Evolutionary conservation across 208 protist genomes (phyloP), one percentile per base, ranked within the genome.

Genomic region (Wallacemonas sp.): DNA sequence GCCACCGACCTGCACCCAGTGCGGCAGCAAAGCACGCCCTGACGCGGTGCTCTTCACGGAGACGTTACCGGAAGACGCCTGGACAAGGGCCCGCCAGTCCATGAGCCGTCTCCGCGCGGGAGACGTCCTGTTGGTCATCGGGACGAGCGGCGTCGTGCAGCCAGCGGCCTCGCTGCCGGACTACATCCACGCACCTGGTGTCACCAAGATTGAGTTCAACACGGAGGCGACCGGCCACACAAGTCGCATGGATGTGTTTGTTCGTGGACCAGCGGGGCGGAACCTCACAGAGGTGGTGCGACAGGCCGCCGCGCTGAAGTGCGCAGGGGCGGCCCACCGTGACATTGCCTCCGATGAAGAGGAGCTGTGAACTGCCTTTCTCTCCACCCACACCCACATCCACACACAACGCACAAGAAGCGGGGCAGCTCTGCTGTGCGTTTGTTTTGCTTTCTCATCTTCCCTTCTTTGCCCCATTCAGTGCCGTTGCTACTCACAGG

Each of bases 171-270:
- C 60, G 24, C 62, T 75, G 1, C 69, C 69, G 0, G 46, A 44
- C 32, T 27, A 58, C 21, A 58, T 44, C 10, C 13, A 15, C 13
- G 9, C 50, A 9, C 4, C 8, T n/a, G 69, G 69, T 0, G 69
- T 75, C 21, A 30, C 54, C 3, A 75, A 68, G 62, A 65, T 75
- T 41, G 69, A 75, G 57, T 17, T 75, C 33, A 75, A 75, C 48
- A 39, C 30, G 26, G 62, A 68, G 44, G 3, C 1, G 8, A 64
- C 42, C 26, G n/a, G 1, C 10, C 69, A 75, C 57, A 75, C 55
- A 9, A 22, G n/a, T 1, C 8, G 21, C 17, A 68, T 75, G 69
- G 62, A 75, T 44, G n/a, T 75, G 0, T 75, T 55, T 42, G 27
- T 75, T 4, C 19, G 36, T 15, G 27, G 29, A 17, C n/a, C 52